Base-by-base conservation (phyloP, 495 filamentous ascomycete genomes). In the Bryoglossum gracile region DNA sequence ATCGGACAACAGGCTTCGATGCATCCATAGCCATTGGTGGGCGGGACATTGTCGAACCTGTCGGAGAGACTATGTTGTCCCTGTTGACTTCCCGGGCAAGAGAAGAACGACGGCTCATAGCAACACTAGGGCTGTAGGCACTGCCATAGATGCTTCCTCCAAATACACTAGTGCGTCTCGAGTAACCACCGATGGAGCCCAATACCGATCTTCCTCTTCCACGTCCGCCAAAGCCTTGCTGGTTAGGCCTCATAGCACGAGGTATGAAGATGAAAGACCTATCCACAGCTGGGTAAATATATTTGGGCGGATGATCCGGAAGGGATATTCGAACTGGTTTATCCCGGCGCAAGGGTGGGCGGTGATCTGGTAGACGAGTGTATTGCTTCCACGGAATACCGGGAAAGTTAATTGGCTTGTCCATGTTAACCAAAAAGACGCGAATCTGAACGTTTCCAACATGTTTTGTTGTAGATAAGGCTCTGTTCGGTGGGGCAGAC, bases 261-360 rank as follows among this genome's bases (percentile, higher is more conserved):
- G 92, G 92, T 48, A 99, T 99, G 66, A 99, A 99, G 55, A 97
- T 94, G 61, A 99, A 99, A 0, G 92, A 96, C 46, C 92, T 76
- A 46, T 95, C 89, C 40, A 74, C 74, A 9, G 86, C 80, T 5
- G 92, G 92, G 65, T 91, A 95, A 34, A 96, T 91, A 63, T 95
- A 96, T 36, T 86, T 79, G 17, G 88, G 80, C 41, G 76, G 77
- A 44, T 82, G 74, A 17, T 83, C 78, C 5, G 92, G 92, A 35
- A 99, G 72, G 21, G 89, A 95, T 47, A 99, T 87, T 36, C 92
- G 83, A 22, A 97, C 92, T 10, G 94, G 94, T 60, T 97, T 99
- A 65, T 99, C 92, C 37, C 92, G 86, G 41, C 92, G 85, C 26
- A 99, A 75, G 25, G 92, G 92, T 43, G 92, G 94, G 8, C 92